Evolutionary conservation across 371 early-diverging fungal genomes (phyloP).

Genomic region (Furculomyces boomerangus): DNA sequence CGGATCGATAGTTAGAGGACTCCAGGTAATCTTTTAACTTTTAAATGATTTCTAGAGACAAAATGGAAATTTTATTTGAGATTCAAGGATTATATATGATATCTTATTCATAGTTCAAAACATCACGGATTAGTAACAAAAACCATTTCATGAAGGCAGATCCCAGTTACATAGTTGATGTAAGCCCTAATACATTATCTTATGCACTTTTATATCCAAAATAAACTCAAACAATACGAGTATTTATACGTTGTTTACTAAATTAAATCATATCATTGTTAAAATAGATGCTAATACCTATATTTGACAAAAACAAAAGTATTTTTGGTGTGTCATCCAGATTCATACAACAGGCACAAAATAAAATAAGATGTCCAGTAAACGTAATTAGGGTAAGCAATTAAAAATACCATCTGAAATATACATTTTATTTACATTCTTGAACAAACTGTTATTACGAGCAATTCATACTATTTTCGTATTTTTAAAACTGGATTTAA

Average conservation of each 20-base stretch:
- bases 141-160: constrained; percentile 35
- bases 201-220: neutral
- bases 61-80: too few species aligned
- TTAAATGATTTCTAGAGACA: too few species aligned
- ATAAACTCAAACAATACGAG: neutral
- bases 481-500: too few species aligned
- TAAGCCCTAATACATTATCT: constrained; percentile 20
- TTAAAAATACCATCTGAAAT: constrained; percentile 7
- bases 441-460: too few species aligned
- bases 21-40: constrained; percentile 38
- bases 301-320: constrained; percentile 59
- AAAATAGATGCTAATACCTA: constrained; percentile 51
- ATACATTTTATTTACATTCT: neutral
- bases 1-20: constrained; percentile 61
- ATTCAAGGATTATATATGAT: neutral
- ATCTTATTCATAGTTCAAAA: neutral
- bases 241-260: too few species aligned
- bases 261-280: neutral
- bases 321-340: constrained; percentile 73
- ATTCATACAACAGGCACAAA: constrained; percentile 93
- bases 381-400: constrained; percentile 70
- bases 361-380: constrained; percentile 92
- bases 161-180: constrained; percentile 69
- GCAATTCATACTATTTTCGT: too few species aligned
- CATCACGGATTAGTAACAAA: constrained; percentile 1